A percentile compares a stretch with the other conserved stretches of the same genome.
Conservation (phyloP, 805 yeast species). For the Saccharomycopsis fodiens region DNA sequence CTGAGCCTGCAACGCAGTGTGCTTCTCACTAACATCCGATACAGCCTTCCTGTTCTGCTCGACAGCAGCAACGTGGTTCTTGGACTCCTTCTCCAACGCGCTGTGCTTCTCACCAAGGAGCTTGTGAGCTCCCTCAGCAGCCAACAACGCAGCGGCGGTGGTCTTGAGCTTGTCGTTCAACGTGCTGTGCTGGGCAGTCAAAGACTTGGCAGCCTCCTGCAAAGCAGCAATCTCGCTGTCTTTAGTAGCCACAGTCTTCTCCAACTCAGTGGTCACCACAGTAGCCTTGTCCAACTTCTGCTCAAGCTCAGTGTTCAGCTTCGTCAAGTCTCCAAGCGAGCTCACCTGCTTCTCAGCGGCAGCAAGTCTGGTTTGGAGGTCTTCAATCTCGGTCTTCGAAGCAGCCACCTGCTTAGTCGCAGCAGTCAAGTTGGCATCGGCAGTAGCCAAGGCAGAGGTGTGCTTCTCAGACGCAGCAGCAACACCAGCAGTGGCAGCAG, state of each 20-base stretch:
- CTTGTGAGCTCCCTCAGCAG: slow-evolving; percentile 21
- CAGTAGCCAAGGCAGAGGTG: not conserved
- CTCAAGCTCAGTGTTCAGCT: not conserved
- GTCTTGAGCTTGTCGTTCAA: slow-evolving; percentile 12
- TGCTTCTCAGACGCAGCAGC: not conserved
- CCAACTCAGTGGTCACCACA: not conserved
- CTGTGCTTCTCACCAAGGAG: slow-evolving; percentile 22
- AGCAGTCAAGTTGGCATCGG: not conserved
- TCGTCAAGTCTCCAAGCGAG: not conserved
- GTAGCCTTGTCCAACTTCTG: not conserved
- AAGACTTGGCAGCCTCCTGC: not conserved
- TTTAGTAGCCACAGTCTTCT: not conserved
- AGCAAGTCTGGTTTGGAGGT: not conserved
- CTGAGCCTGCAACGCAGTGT: not conserved
- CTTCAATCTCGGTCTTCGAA: not conserved
- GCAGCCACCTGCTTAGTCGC: not conserved
- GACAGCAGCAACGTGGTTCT: no score
- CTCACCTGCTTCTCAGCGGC: not conserved
- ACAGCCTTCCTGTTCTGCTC: not conserved
- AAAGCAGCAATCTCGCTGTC: slow-evolving; percentile 8
- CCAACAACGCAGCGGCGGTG: slow-evolving; percentile 10
- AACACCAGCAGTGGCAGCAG: not conserved
- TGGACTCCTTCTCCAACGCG: not conserved
- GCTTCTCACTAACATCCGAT: not conserved
- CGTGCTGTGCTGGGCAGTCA: slow-evolving; percentile 1